phyloP scores from a whole-genome alignment of 2,329 filamentous ascomycete species.

The Camptophora hylomeconis region DNA sequence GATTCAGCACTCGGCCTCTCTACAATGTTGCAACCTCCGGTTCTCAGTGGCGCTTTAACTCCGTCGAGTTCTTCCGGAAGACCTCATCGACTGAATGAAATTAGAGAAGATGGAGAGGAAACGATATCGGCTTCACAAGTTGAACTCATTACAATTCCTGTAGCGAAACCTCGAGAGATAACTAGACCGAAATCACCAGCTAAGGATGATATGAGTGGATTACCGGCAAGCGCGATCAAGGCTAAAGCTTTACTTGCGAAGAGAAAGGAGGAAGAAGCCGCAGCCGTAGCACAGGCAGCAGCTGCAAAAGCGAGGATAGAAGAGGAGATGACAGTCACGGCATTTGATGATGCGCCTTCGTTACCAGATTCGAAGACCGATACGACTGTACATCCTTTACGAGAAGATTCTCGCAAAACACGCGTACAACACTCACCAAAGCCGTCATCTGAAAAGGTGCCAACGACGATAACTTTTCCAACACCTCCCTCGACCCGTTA shows the following conservation, averaged over 20 bases:
- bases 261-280: constrained; percentile 12
- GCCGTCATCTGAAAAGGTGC: no score
- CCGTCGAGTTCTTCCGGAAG: constrained; percentile 73
- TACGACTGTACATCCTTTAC: no score
- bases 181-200: constrained; percentile 25
- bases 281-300: constrained; percentile 1
- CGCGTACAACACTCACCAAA: no score
- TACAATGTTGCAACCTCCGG: constrained; percentile 77
- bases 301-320: no score
- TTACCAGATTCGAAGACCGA: no score
- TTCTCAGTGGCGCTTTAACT: constrained; percentile 71
- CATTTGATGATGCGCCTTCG: no score
- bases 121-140: constrained; percentile 29
- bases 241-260: constrained; percentile 17
- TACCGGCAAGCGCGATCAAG: constrained; percentile 17
- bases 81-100: constrained; percentile 70
- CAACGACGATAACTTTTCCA: no score
- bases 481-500: no score
- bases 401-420: no score
- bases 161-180: neutral
- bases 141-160: constrained; percentile 6
- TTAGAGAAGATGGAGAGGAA: constrained; percentile 80
- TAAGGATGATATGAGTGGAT: constrained; percentile 12
- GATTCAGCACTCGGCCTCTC: constrained; percentile 79
- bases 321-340: no score